Base-by-base conservation (phyloP, 441 rosid species). In the Rhodomyrtus psidioides region DNA sequence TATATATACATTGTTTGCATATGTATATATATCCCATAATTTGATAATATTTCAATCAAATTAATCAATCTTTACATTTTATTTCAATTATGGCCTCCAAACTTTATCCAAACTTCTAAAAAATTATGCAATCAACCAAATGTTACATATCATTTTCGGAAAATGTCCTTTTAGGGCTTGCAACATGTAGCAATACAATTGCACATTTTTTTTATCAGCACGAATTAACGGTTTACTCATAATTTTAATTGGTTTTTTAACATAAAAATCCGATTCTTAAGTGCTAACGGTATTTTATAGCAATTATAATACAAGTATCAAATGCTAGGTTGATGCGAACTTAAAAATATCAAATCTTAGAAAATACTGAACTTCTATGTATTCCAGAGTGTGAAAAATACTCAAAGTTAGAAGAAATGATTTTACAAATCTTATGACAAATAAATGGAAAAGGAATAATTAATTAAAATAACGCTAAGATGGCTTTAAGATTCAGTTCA, bases 261-360 rank as follows among this genome's bases (percentile, higher is more conserved):
- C 5, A 59, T 49, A 27, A 59, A 58, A 34, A 1, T 58, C 14
- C 65, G 2, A n/a, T 14, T n/a, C 15, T n/a, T 27, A 12, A 57
- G 7, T 0, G 2, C 60, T 4, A 57, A 26, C 28, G 5, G 30
- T n/a, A 58, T 16, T 0, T 58, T 1, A 0, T n/a, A 0, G 13
- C 9, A 3, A 58, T n/a, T 58, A 13, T 3, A 58, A 12, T 13
- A 0, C 2, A 2, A n/a, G 34, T 14, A 58, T 58, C 30, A 13
- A n/a, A 58, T 0, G 34, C 15, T 6, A 44, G 49, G 9, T 7
- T 6, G 10, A 8, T 10, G 9, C 8, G 49, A 44, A 44, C 49
- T 44, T 44, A 44, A 46, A 46, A 46, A 9, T n/a, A 0, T 19
- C 17, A 58, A 3, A 13, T 58, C 34, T 58, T 58, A 13, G 26